A percentile compares a stretch with the other conserved stretches of the same genome.
Evolutionary conservation across 31 red algal genomes (phyloP).

Genomic region (Porphyra umbilicalis): DNA sequence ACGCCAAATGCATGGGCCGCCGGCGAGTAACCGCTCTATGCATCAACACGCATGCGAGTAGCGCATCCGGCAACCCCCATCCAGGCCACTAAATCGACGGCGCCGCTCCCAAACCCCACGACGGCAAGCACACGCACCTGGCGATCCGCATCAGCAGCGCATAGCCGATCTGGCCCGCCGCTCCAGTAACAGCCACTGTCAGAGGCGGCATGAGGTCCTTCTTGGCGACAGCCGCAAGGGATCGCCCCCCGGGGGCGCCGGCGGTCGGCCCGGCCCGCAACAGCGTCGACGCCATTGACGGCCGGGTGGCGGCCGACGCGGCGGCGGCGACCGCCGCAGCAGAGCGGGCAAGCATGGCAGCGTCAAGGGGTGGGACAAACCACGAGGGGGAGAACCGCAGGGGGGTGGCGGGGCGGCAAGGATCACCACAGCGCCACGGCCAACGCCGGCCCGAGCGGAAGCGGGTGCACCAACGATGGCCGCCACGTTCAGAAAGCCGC

Average conservation of each 20-base stretch:
- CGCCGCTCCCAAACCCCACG: no score
- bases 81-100: no score
- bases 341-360: neutral
- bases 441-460: neutral
- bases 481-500: no score
- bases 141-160: constrained; percentile 89
- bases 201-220: constrained; percentile 60
- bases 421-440: neutral
- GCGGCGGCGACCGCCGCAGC: neutral
- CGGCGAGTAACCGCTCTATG: no score
- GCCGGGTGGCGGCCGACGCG: neutral
- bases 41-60: no score
- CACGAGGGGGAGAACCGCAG: neutral
- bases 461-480: neutral
- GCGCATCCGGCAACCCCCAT: no score
- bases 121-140: constrained; percentile 39
- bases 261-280: neutral
- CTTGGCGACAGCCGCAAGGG: neutral
- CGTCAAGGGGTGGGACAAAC: neutral
- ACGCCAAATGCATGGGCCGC: no score
- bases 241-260: neutral
- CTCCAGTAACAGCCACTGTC: constrained; percentile 92
- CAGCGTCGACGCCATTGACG: neutral
- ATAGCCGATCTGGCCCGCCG: constrained; percentile 97
- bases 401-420: neutral